Base-by-base conservation (phyloP, 2,329 filamentous ascomycete genomes). In the Bertia moriformis region DNA sequence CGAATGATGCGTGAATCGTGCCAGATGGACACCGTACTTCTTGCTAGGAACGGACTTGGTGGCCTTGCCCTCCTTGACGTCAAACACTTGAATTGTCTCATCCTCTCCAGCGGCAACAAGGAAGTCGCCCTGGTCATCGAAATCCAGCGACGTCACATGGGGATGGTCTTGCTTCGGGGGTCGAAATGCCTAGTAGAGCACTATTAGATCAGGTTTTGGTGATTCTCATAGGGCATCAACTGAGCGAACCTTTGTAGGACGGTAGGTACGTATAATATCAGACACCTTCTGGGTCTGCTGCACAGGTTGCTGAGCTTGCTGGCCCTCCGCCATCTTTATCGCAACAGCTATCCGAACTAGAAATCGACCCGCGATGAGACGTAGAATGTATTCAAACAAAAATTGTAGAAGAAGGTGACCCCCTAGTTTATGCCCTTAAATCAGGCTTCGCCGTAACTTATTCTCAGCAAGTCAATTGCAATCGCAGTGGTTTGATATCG, bases 31-130 rank as follows among this genome's bases (percentile, higher is more conserved):
- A 43, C 91, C 91, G 51, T 98, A 98, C 57, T 98, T 98, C 55
- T 96, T 93, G 61, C 84, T 93, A 39, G 93, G 78, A 37, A 95
- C 70, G 43, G 80, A 81, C 62, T 96, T 96, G 37, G 86, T 83
- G 49, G 87, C 80, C 43, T 83, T 83, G 3, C 91, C 91, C 46
- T 94, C 87, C 51, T 83, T 84, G 45, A 93, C 81, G 51, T 91
- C 93, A 64, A 93, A 98, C 20, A 98, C 79, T 53, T 96, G 88
- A 45, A 98, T 83, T 3, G 85, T 93, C 56, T 95, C 88, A 58
- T 98, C 91, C 62, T 85, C 87, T 48, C 88, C 84, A 4, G 87
- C 85, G 0, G 88, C 84, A 60, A 98, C 86, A 43, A 93, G 73
- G 38, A 89, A 83, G 58, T 95, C 87, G 57, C 91, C 91, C 33